A percentile compares a stretch with the other conserved stretches of the same genome.
phyloP scores from a whole-genome alignment of 441 rosid species.

The Rhodomyrtus psidioides region DNA sequence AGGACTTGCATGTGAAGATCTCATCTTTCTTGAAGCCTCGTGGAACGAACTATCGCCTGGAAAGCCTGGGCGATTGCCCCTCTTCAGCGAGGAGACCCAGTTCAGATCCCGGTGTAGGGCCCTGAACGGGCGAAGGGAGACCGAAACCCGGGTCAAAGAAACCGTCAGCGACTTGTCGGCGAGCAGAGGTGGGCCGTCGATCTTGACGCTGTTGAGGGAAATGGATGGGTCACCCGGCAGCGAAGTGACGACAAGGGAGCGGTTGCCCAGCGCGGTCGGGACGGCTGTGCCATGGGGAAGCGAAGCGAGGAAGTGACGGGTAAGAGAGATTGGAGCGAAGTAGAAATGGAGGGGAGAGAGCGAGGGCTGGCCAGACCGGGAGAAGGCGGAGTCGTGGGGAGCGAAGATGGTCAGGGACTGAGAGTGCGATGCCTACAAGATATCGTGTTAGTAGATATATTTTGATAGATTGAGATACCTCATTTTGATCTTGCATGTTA shows the following conservation, averaged over 20 bases:
- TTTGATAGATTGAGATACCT: no score
- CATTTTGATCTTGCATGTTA: no score
- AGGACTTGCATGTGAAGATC: no score
- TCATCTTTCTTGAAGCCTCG: no score
- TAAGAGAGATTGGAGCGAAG: conserved; percentile 5
- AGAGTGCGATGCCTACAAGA: neutral
- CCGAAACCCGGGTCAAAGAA: conserved; percentile 1
- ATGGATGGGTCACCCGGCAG: neutral
- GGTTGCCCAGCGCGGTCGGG: conserved; percentile 4
- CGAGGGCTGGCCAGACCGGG: conserved; percentile 11
- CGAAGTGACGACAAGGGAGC: conserved; percentile 2
- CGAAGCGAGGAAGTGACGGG: conserved; percentile 3
- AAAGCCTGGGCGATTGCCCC: no score
- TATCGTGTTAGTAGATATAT: no score
- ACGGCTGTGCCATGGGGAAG: conserved; percentile 9
- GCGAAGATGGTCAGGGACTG: no score
- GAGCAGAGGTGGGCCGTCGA: neutral
- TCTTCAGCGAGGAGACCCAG: no score
- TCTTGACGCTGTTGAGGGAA: conserved; percentile 6
- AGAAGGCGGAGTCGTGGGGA: conserved; percentile 7
- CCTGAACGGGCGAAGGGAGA: no score
- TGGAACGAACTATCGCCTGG: no score
- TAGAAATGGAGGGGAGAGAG: conserved; percentile 11
- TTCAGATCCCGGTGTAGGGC: no score
- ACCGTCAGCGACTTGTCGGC: neutral